phyloP scores from a whole-genome alignment of 352 stramenopile genomes.

The Globisporangium orthogonon region DNA sequence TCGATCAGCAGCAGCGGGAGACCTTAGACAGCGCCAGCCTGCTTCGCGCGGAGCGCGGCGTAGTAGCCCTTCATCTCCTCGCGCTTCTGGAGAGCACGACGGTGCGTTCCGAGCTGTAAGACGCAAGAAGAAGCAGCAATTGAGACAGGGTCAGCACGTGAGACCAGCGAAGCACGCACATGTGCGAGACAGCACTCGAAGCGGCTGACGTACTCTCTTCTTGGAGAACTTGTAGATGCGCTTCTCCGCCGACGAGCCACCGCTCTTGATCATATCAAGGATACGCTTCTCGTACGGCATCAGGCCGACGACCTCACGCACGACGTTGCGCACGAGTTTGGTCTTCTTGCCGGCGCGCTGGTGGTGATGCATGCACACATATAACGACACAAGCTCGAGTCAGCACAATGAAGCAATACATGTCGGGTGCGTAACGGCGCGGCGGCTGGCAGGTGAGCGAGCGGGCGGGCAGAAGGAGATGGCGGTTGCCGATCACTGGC shows the following conservation, averaged over 20 bases:
- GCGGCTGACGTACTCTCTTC: slow-evolving; percentile 79
- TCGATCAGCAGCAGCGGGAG: slow-evolving; percentile 13
- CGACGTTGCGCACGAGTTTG: slow-evolving; percentile 92
- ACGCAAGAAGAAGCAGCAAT: neutral
- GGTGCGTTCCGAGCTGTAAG: slow-evolving; percentile 94
- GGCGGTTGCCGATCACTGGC: no score
- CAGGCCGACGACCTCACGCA: slow-evolving; percentile 96
- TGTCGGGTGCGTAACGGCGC: no score
- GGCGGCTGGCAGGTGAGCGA: no score
- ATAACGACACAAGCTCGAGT: neutral
- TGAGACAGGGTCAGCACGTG: neutral
- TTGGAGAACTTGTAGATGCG: slow-evolving; percentile 99
- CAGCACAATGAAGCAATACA: neutral
- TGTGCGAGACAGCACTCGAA: neutral
- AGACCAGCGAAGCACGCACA: no score
- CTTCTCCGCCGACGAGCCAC: slow-evolving; percentile 96
- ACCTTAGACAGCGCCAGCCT: slow-evolving; percentile 66
- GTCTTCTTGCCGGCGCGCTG: slow-evolving; percentile 93
- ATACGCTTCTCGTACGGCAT: slow-evolving; percentile 99
- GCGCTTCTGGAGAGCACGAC: slow-evolving; percentile 96
- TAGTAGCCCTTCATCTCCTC: slow-evolving; percentile 99
- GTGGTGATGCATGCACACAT: neutral
- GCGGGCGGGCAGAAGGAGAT: no score
- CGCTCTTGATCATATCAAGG: slow-evolving; percentile 99
- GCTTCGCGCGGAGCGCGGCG: slow-evolving; percentile 93